A percentile compares a stretch with the other conserved stretches of the same genome.
These are phyloP conservation scores for Penicillium longicatenatum DNA, from an alignment of 495 filamentous ascomycete genomes.

Conservation along the genomic window DNA sequence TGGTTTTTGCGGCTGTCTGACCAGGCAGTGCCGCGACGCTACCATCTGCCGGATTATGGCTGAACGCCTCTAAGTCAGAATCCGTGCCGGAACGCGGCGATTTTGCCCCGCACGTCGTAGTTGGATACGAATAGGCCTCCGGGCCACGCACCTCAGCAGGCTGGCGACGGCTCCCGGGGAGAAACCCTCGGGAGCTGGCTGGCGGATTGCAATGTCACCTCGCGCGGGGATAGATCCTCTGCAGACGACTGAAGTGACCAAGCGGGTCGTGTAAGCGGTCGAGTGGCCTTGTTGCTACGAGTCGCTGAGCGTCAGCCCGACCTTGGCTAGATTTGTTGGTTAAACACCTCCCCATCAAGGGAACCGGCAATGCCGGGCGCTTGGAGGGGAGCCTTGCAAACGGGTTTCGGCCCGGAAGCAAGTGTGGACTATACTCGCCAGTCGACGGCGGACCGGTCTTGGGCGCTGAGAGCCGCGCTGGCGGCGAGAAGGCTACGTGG, in stretches of 20 bases:
- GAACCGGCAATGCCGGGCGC: conserved; percentile 12
- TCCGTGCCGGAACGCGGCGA: conserved; percentile 39
- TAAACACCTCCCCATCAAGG: conserved; percentile 18
- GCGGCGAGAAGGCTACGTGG: background rate
- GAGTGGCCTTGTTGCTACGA: conserved; percentile 69
- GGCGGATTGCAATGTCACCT: conserved; percentile 62
- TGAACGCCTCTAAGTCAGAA: conserved; percentile 16
- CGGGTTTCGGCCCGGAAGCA: background rate
- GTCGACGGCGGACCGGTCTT: background rate
- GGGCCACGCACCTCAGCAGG: conserved; percentile 18
- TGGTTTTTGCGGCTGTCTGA: conserved; percentile 71
- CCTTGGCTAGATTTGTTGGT: conserved; percentile 49
- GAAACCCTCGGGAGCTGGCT: conserved; percentile 25
- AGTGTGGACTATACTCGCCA: background rate
- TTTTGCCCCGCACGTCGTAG: conserved; percentile 62
- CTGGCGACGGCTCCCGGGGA: conserved; percentile 8
- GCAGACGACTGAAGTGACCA: conserved; percentile 59
- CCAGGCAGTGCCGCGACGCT: conserved; percentile 56
- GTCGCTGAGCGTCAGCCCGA: conserved; percentile 61
- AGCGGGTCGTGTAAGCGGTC: conserved; percentile 60
- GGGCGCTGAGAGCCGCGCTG: background rate
- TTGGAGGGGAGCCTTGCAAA: conserved; percentile 5
- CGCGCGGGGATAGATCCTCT: conserved; percentile 65
- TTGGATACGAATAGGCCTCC: conserved; percentile 64
- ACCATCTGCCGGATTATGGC: conserved; percentile 55